These are phyloP conservation scores for Arthrinium puccinioides DNA, from an alignment of 2,329 filamentous ascomycete genomes.

Conservation along the genomic window DNA sequence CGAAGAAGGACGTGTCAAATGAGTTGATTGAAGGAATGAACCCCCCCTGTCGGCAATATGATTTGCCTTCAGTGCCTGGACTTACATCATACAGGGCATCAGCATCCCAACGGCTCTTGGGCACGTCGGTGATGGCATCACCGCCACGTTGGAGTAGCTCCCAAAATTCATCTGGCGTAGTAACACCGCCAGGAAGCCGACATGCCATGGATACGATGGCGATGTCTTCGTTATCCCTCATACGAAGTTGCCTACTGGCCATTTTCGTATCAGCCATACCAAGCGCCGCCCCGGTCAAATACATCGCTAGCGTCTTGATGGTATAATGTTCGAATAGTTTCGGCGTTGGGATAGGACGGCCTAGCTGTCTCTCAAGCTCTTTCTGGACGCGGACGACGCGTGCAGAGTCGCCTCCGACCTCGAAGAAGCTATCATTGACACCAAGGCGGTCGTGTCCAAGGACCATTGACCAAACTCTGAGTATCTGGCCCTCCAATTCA, in stretches of 20 bases:
- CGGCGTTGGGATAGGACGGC: slow-evolving; percentile 11
- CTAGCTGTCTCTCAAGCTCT: slow-evolving; percentile 16
- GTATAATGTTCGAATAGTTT: slow-evolving; percentile 20
- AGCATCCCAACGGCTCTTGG: slow-evolving; percentile 19
- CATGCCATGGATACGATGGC: slow-evolving; percentile 25
- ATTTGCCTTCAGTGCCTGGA: slow-evolving; percentile 29
- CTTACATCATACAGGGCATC: slow-evolving; percentile 8
- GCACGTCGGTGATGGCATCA: slow-evolving; percentile 19
- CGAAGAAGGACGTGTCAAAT: slow-evolving; percentile 17
- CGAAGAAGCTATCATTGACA: slow-evolving; percentile 20
- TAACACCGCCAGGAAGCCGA: slow-evolving; percentile 24
- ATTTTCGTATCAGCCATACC: no score
- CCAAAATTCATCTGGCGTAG: slow-evolving; percentile 25
- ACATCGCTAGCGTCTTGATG: slow-evolving; percentile 17
- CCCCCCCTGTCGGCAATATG: slow-evolving; percentile 13
- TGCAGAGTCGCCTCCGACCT: slow-evolving; percentile 19
- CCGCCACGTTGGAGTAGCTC: slow-evolving; percentile 18
- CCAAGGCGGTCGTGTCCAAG: slow-evolving; percentile 16
- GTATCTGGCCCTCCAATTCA: slow-evolving; percentile 15
- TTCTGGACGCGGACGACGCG: slow-evolving; percentile 18
- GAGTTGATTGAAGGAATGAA: slow-evolving; percentile 14
- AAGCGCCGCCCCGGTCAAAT: slow-evolving; percentile 6
- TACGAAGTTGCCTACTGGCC: neutral
- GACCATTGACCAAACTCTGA: slow-evolving; percentile 15
- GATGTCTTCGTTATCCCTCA: slow-evolving; percentile 17